phyloP scores from a whole-genome alignment of 495 filamentous ascomycete species.

The Aspergillus baeticus region DNA sequence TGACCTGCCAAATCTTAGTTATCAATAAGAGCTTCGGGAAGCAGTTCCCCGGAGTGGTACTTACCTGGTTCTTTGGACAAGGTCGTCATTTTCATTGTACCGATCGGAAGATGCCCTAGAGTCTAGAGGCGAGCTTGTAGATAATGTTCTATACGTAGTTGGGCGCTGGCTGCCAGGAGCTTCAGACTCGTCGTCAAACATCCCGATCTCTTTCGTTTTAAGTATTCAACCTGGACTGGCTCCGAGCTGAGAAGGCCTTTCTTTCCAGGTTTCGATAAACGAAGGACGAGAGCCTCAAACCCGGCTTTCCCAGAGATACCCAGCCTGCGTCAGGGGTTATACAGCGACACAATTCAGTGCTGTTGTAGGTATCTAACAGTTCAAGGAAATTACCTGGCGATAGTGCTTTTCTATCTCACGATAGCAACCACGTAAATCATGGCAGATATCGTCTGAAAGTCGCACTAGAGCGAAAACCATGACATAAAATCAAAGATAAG shows the following conservation, averaged over 20 bases:
- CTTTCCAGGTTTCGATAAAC: too few species aligned
- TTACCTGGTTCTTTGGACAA: constrained; percentile 16
- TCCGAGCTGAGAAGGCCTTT: too few species aligned
- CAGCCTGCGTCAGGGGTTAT: too few species aligned
- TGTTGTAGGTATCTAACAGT: too few species aligned
- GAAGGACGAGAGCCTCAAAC: background rate
- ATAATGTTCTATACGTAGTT: constrained; percentile 10
- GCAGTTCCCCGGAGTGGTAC: background rate
- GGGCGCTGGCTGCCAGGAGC: constrained; percentile 1
- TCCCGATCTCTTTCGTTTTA: background rate
- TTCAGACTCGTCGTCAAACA: constrained; percentile 8
- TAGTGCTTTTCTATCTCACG: background rate
- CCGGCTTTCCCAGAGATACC: background rate
- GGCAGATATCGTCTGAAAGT: background rate
- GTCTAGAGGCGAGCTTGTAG: constrained; percentile 10
- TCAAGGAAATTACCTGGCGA: too few species aligned
- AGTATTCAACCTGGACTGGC: background rate
- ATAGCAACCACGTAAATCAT: background rate
- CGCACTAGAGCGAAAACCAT: background rate
- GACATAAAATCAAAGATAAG: constrained; percentile 8
- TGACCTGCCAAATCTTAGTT: constrained; percentile 28
- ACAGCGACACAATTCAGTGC: too few species aligned
- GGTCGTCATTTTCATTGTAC: background rate
- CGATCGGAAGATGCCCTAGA: constrained; percentile 5
- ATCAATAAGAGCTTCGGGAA: background rate